A percentile compares a stretch with the other conserved stretches of the same genome.
phyloP scores from a whole-genome alignment of 345 rosid species.

The Populus tremula region DNA sequence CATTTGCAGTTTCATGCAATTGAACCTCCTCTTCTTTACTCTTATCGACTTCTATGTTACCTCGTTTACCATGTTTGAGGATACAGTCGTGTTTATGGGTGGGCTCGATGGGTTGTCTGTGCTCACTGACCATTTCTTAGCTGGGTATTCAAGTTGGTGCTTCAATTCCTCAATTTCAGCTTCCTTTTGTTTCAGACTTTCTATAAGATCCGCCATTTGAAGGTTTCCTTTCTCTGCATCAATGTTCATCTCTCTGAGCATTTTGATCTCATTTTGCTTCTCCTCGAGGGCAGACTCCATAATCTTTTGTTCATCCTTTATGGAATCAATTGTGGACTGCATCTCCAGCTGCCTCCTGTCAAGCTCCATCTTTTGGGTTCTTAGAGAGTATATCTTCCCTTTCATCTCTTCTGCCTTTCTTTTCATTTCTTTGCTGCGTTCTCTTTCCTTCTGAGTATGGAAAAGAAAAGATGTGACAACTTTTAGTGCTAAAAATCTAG shows the following conservation, averaged over 20 bases:
- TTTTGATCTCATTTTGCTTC: conserved; percentile 39
- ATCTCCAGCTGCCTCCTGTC: conserved; percentile 42
- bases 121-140: conserved; percentile 30
- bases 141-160: conserved; percentile 27
- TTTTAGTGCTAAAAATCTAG: neutral
- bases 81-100: conserved; percentile 13
- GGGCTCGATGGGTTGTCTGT: conserved; percentile 28
- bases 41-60: conserved; percentile 6
- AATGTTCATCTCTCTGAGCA: conserved; percentile 24
- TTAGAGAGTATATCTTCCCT: conserved; percentile 36
- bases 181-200: conserved; percentile 49
- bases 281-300: conserved; percentile 50
- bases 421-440: conserved; percentile 38
- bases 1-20: neutral
- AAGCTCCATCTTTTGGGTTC: conserved; percentile 50
- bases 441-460: conserved; percentile 48
- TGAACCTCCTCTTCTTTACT: neutral
- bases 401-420: conserved; percentile 46
- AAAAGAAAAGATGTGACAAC: neutral
- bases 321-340: conserved; percentile 52
- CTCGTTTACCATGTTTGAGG: neutral
- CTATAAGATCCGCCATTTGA: conserved; percentile 32
- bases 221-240: conserved; percentile 20
- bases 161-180: conserved; percentile 45
- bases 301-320: conserved; percentile 49